Conservation (phyloP, 257 asterid genomes). For the Salvia rosmarinus region DNA sequence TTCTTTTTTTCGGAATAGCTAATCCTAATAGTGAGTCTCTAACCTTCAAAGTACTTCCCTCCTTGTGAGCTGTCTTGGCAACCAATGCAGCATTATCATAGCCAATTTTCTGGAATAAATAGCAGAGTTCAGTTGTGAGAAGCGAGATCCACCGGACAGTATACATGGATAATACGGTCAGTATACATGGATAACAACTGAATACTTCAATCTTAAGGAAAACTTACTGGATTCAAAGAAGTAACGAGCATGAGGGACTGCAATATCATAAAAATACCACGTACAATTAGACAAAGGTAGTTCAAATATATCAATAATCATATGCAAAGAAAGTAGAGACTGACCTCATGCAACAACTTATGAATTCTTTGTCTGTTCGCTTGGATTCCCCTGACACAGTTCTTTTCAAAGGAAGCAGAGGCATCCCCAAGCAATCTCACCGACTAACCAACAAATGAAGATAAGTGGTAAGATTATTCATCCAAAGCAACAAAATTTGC, state of each 20-base stretch:
- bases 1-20: neutral
- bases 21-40: constrained; percentile 11
- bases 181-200: neutral
- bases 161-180: too few species aligned
- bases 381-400: constrained; percentile 90
- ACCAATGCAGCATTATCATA: constrained; percentile 95
- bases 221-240: constrained; percentile 89
- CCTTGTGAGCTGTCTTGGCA: constrained; percentile 99
- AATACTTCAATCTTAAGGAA: neutral
- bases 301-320: constrained; percentile 14
- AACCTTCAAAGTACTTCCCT: constrained; percentile 91
- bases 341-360: constrained; percentile 83
- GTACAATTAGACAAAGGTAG: constrained; percentile 28
- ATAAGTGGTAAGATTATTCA: constrained; percentile 19
- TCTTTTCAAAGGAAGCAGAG: constrained; percentile 92
- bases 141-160: constrained; percentile 10
- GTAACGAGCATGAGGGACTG: constrained; percentile 99
- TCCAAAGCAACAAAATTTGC: neutral
- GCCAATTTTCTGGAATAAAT: constrained; percentile 78
- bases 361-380: constrained; percentile 87
- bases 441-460: constrained; percentile 53
- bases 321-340: constrained; percentile 32
- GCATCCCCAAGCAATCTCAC: constrained; percentile 95
- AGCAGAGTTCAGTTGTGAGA: constrained; percentile 27
- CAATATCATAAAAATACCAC: constrained; percentile 35